Conservation (phyloP, 495 filamentous ascomycete genomes). For the Echria macrotheca region DNA sequence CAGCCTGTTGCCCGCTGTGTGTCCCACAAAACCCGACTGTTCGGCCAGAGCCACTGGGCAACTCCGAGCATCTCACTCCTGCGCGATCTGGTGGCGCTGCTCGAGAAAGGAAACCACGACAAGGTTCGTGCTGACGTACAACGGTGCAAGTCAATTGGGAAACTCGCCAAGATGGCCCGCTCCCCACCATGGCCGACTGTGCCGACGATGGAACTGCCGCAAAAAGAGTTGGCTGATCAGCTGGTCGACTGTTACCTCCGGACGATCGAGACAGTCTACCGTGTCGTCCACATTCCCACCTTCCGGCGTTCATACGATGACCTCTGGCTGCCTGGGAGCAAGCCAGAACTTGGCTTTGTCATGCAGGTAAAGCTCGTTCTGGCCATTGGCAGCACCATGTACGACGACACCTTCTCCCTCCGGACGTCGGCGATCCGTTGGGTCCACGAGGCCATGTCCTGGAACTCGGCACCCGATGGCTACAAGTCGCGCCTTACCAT, state of each 20-base stretch:
- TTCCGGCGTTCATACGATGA: constrained; percentile 24
- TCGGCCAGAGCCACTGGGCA: constrained; percentile 56
- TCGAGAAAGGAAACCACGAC: constrained; percentile 6
- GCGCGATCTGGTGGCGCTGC: constrained; percentile 25
- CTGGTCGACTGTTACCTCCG: constrained; percentile 42
- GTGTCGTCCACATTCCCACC: constrained; percentile 53
- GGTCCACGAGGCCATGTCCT: constrained; percentile 25
- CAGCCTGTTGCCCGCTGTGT: constrained; percentile 22
- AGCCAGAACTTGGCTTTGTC: constrained; percentile 12
- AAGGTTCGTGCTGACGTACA: constrained; percentile 4
- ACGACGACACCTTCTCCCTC: constrained; percentile 18
- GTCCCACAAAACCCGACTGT: constrained; percentile 48
- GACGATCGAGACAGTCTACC: constrained; percentile 44
- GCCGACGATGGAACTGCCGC: constrained; percentile 32
- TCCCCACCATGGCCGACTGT: constrained; percentile 15
- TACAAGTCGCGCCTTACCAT: constrained; percentile 16
- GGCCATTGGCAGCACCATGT: constrained; percentile 17
- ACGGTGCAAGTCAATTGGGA: constrained; percentile 29
- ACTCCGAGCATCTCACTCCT: constrained; percentile 14
- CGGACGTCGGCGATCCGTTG: constrained; percentile 15
- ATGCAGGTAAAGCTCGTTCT: constrained; percentile 23
- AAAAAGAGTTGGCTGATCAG: constrained; percentile 40
- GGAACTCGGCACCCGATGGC: constrained; percentile 18
- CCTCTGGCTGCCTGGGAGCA: constrained; percentile 21
- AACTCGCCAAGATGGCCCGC: constrained; percentile 16